Evolutionary conservation across 176 grass and related monocot genomes (phyloP), one percentile per base, ranked within the genome.

Genomic region (Hyparrhenia diplandra): DNA sequence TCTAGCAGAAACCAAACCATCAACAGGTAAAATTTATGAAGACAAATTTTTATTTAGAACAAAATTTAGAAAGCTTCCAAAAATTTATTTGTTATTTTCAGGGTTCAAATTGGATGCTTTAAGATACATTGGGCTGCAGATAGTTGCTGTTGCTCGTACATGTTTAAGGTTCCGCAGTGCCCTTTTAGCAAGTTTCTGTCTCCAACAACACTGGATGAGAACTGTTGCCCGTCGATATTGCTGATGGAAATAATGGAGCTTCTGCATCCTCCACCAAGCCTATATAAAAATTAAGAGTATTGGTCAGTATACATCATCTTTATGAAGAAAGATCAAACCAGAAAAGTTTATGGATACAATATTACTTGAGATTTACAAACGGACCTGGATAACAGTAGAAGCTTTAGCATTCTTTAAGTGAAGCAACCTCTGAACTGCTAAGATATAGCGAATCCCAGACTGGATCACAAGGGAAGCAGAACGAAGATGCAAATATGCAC

Each of bases 141-240:
- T 75, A 49, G 58, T 54, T 58, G 27, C n/a, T 24, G 27, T 45
- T 40, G n/a, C 55, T 69, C 60, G 43, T 87, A 97, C 94, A 30
- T 87, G 80, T 89, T 93, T 97, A 77, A 91, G 86, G 64, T 51
- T 86, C 42, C 71, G 67, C 73, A 97, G 67, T 88, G 86, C 84
- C 88, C 91, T 89, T 93, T 87, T 97, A 71, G 94, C 90, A 64
- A 93, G 74, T 70, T 91, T 89, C 76, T 89, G 89, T 83, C 88
- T 93, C 90, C 94, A 97, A 74, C 88, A 82, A 85, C 94, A 87
- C 82, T 97, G 94, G 45, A 93, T 69, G 28, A 71, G 84, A 80
- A 97, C 31, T 47, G 76, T 80, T 59, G 94, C 88, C 67, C 75
- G 24, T 49, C 52, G 71, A 34, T 91, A 97, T 75, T 87, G 69